These are phyloP conservation scores for Akanthomyces lecanii DNA, from an alignment of 2,329 filamentous ascomycete species.

Conservation along the genomic window DNA sequence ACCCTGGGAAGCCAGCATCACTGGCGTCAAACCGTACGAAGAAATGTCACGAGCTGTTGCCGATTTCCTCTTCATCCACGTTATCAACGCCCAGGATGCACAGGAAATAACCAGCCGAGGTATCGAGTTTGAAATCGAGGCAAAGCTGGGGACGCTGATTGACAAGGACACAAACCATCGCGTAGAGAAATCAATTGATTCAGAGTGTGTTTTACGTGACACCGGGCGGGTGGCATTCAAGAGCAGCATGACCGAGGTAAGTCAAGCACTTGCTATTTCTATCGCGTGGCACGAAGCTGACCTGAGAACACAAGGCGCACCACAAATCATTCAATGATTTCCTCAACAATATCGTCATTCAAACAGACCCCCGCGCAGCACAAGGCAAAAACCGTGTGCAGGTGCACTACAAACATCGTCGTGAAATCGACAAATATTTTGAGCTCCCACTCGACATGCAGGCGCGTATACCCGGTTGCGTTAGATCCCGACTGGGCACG, in stretches of 20 bases:
- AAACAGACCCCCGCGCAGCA: conserved; percentile 53
- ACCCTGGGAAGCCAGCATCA: conserved; percentile 64
- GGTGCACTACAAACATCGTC: conserved; percentile 76
- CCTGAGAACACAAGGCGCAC: conserved; percentile 52
- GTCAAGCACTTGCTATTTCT: conserved; percentile 25
- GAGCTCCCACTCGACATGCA: conserved; percentile 61
- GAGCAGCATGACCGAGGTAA: conserved; percentile 86
- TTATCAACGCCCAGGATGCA: conserved; percentile 63
- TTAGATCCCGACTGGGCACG: conserved; percentile 53
- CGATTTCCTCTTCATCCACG: conserved; percentile 72
- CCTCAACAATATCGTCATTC: conserved; percentile 65
- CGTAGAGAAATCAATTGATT: conserved; percentile 61
- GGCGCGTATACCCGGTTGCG: conserved; percentile 58
- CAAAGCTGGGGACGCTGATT: conserved; percentile 80
- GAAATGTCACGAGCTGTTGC: conserved; percentile 72
- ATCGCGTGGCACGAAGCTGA: conserved; percentile 20
- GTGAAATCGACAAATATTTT: conserved; percentile 80
- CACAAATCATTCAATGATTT: conserved; percentile 81
- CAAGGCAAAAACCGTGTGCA: conserved; percentile 48
- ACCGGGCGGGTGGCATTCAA: conserved; percentile 64
- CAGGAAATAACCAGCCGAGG: conserved; percentile 59
- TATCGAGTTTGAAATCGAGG: conserved; percentile 86
- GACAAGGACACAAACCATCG: conserved; percentile 67
- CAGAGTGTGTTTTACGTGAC: conserved; percentile 66
- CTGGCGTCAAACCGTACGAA: conserved; percentile 65